Base-by-base conservation (phyloP, 495 filamentous ascomycete genomes). In the Emericellopsis terricola region DNA sequence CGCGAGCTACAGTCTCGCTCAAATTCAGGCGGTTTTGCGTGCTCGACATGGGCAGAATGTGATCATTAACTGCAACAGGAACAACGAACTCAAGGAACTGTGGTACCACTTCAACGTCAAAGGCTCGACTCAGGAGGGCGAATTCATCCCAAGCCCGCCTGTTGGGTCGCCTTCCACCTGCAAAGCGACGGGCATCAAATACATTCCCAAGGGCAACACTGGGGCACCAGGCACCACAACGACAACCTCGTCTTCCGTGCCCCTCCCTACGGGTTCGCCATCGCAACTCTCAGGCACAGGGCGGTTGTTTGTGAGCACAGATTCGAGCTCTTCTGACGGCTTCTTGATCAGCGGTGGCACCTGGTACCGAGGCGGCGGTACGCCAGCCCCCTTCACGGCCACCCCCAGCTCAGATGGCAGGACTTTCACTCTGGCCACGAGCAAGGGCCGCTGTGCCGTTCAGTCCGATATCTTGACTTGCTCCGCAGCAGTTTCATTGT, bases 71-170 rank as follows among this genome's bases (percentile, higher is more conserved):
- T 86, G 81, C 47, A 49, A 52, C 13, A n/a, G n/a, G n/a, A 55
- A 56, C 16, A 48, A 57, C 19, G 38, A 38, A 17, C 51, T 91
- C 19, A 71, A 81, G 39, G 71, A 87, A 51, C 65, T 81, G 15
- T 86, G 76, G 70, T 89, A 89, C 49, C 68, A 73, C 44, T 87
- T 72, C 56, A 74, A 84, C 41, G 69, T 86, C 10, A 60, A 63
- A 23, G 82, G 82, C 16, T 70, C 63, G 26, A 52, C 85, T 13
- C 74, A 78, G 44, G 72, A 59, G 2, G 82, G 81, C 11, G 49
- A 65, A 21, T 87, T 86, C 50, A 58, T 78, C 19, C 50, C 78
- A 3, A 13, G 18, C 9, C n/a, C 17, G 8, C 31, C 31, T 8
- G 31, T 20, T 19, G 31, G 31, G n/a, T 19, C 29, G 14, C 18